Percentiles rank a stretch among this genome's conserved stretches.
Conservation (phyloP, 164 flowering plant genomes). For the Taxillus chinensis region DNA sequence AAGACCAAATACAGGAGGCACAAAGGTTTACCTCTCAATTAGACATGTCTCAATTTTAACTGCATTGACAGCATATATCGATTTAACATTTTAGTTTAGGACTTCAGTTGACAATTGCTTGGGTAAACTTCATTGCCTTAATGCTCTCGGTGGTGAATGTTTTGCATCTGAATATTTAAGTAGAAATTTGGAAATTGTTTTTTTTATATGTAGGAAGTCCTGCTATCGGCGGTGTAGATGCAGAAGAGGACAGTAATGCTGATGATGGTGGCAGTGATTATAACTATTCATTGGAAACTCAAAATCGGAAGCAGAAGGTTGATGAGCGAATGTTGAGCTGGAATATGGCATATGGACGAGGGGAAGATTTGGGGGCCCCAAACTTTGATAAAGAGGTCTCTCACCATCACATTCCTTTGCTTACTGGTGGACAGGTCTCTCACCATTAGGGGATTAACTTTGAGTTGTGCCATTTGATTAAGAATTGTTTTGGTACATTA, state of each 20-base stretch:
- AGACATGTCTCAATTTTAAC: neutral
- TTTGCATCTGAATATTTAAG: neutral
- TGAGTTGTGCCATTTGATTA: neutral
- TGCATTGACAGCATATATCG: neutral
- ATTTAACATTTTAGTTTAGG: too few relatives aligned
- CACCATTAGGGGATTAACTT: neutral
- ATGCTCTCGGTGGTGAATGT: too few relatives aligned
- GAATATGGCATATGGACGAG: conserved; percentile 60
- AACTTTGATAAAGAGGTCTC: conserved; percentile 67
- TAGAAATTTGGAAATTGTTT: neutral
- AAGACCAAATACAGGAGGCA: conserved; percentile 68
- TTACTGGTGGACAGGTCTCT: conserved; percentile 46
- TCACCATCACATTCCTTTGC: conserved; percentile 57
- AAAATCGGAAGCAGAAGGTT: conserved; percentile 47
- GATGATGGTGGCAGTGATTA: conserved; percentile 33
- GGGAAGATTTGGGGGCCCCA: conserved; percentile 46
- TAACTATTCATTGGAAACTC: conserved; percentile 47
- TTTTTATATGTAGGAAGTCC: conserved; percentile 41
- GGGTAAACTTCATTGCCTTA: too few relatives aligned
- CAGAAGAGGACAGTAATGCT: conserved; percentile 36
- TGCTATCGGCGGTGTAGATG: conserved; percentile 38
- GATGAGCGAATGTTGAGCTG: conserved; percentile 60
- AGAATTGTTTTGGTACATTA: neutral
- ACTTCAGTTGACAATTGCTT: too few relatives aligned
- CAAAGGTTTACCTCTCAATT: conserved; percentile 30